Percentiles rank a stretch among this genome's conserved stretches.
Conservation (phyloP, 768 basidiomycete genomes). For the Termitomyces sp. region DNA sequence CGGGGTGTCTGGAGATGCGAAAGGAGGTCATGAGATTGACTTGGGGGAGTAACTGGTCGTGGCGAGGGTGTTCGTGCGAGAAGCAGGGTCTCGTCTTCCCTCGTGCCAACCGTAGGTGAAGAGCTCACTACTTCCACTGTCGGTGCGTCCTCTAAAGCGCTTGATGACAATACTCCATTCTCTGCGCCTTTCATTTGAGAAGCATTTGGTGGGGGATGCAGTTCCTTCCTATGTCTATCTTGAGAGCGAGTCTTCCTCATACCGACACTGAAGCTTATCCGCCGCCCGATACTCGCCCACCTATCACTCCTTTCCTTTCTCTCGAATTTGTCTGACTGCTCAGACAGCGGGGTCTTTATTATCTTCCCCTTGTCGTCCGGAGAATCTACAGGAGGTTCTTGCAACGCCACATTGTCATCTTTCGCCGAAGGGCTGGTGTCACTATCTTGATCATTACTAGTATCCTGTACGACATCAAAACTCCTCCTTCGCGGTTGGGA, state of each 20-base stretch:
- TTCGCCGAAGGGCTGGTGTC: conserved; percentile 12
- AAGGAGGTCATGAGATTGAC: neutral
- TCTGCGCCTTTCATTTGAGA: conserved; percentile 6
- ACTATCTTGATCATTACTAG: conserved; percentile 10
- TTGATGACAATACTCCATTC: neutral
- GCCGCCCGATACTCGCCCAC: conserved; percentile 62
- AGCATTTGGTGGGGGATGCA: neutral
- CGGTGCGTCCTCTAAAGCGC: conserved; percentile 3
- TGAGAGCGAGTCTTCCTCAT: conserved; percentile 32
- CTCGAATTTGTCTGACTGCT: conserved; percentile 25
- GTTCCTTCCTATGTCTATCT: conserved; percentile 19
- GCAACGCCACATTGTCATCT: conserved; percentile 19
- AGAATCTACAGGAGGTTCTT: neutral
- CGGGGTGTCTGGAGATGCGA: neutral
- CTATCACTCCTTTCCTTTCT: conserved; percentile 32
- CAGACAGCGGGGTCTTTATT: conserved; percentile 28
- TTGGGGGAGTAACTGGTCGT: conserved; percentile 13
- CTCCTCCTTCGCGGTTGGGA: conserved; percentile 38
- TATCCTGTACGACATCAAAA: conserved; percentile 29
- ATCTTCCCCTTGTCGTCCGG: conserved; percentile 22
- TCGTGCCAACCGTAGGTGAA: neutral
- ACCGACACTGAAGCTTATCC: conserved; percentile 56
- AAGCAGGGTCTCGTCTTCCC: conserved; percentile 1
- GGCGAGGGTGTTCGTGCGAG: conserved; percentile 6
- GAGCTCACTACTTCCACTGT: conserved; percentile 6